Conservation (phyloP, 2,329 filamentous ascomycete genomes). For the Dactylellina leptospora region DNA sequence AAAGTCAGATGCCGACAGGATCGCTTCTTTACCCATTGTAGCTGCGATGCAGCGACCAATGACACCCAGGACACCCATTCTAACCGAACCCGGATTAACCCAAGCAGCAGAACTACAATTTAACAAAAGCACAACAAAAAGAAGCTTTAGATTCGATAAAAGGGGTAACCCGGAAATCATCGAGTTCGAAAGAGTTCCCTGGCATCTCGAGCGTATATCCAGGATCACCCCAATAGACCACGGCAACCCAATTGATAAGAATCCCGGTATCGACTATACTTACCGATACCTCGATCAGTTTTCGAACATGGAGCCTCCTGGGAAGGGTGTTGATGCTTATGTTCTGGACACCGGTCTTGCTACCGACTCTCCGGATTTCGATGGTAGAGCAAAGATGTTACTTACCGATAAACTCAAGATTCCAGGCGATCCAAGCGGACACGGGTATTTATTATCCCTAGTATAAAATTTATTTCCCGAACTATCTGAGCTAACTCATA, state of each 20-base stretch:
- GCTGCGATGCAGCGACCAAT: neutral
- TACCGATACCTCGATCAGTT: too few species aligned
- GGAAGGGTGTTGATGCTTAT: conserved; percentile 25
- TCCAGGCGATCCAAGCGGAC: conserved; percentile 10
- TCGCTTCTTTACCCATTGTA: conserved; percentile 5
- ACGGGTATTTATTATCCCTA: conserved; percentile 29
- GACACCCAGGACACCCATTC: neutral
- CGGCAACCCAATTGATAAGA: neutral
- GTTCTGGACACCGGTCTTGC: conserved; percentile 7
- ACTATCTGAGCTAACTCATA: neutral
- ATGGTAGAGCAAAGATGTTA: conserved; percentile 7
- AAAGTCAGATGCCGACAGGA: neutral
- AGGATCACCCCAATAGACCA: neutral
- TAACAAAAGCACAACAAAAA: too few species aligned
- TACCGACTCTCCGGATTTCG: conserved; percentile 2
- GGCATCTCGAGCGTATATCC: conserved; percentile 25
- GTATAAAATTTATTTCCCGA: too few species aligned
- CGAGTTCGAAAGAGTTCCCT: neutral
- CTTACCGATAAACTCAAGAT: conserved; percentile 58
- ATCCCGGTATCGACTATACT: neutral
- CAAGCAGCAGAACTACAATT: too few species aligned
- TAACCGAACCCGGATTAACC: neutral
- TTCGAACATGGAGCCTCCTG: conserved; percentile 15
- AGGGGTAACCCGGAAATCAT: neutral
- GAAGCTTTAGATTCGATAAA: neutral